Conservation (phyloP, 2,329 filamentous ascomycete genomes). For the Aspergillus nomiae region DNA sequence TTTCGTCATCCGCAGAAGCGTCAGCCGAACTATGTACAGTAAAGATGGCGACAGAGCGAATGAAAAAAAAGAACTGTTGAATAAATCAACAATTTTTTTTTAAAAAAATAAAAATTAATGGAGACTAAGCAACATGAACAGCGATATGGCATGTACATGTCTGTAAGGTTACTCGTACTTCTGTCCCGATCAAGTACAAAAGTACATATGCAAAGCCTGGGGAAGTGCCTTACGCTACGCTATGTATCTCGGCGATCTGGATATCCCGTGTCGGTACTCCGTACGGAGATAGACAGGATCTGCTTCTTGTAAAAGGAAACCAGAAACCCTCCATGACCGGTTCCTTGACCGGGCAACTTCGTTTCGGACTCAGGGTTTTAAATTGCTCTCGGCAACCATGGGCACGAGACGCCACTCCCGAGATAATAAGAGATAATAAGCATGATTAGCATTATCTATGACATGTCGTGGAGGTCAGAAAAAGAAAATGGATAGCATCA, state of each 20-base stretch:
- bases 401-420: not conserved
- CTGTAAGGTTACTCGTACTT: not conserved
- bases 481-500: not conserved
- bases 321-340: not conserved
- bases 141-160: not conserved
- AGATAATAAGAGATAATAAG: not conserved
- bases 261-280: not conserved
- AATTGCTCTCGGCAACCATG: not conserved
- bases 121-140: not conserved
- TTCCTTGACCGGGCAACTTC: not conserved
- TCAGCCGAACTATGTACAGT: not conserved
- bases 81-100: too few species aligned
- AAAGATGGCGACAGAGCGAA: not conserved
- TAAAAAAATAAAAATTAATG: not conserved
- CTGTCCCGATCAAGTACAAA: not conserved
- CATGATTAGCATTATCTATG: constrained; percentile 1
- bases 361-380: not conserved
- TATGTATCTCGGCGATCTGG: not conserved
- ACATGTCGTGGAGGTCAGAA: not conserved
- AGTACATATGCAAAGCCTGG: not conserved
- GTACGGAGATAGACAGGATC: not conserved
- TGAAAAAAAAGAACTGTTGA: not conserved
- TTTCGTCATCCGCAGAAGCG: not conserved
- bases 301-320: not conserved
- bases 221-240: not conserved